Evolutionary conservation across 768 basidiomycete species (phyloP), one percentile per base, ranked within the genome.

Genomic region (Cubamyces lactineus): DNA sequence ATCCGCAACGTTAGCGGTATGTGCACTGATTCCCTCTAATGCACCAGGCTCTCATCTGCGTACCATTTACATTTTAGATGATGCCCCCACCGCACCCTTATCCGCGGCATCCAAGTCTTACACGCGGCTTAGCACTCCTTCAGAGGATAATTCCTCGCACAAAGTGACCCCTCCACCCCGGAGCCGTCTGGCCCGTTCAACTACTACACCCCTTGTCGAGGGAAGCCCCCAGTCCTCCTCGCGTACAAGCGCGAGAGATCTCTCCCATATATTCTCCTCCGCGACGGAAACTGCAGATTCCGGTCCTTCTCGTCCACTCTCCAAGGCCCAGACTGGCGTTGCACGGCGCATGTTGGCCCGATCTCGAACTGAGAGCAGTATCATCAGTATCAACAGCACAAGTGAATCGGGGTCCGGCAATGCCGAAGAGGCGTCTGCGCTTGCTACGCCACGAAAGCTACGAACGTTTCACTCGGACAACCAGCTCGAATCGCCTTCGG

Each of bases 341-440:
- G 81, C 87, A 12, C 86, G 84, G 59, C 86, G 89, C 21, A 92
- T 92, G 89, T 82, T 91, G 1, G 80, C 81, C 9, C 82, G 89
- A 1, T 86, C 88, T 13, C 83, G 79, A 58, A 91, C 89, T 0
- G 88, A 88, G 26, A 77, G 85, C 1, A 82, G 81, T 5, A 68
- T 84, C 50, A 77, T 77, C 62, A 53, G 63, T 17, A 53, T 69
- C 47, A 73, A 68, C 56, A 66, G 72, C 50, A 65, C 64, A 53
- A 54, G 71, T 63, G 51, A 72, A 6, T 59, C 40, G n/a, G 59
- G 41, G 3, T 57, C 56, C 28, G 57, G 39, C 2, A 39, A 21
- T 7, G 30, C 28, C 1, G 61, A 53, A 1, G 55, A 54, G 41
- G 65, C 52, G 42, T 60, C 67, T 43, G 51, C 30, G 40, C 68